Evolutionary conservation across 768 basidiomycete genomes (phyloP).

Genomic region (Pholiota microspora): DNA sequence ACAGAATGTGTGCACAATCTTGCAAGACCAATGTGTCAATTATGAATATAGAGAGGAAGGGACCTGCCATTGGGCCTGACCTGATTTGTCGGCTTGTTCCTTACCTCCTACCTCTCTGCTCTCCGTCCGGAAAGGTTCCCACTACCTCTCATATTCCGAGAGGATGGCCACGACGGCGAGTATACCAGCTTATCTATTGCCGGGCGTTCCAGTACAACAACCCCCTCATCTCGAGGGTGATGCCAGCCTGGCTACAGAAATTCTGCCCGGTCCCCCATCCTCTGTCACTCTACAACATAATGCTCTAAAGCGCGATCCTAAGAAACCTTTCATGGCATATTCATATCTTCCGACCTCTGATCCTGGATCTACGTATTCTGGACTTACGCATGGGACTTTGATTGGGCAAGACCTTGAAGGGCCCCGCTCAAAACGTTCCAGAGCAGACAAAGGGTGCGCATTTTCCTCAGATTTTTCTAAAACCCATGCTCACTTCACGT

Average conservation of each 20-base stretch:
- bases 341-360: slow-evolving; percentile 84
- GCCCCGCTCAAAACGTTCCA: slow-evolving; percentile 67
- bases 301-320: slow-evolving; percentile 75
- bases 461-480: slow-evolving; percentile 10
- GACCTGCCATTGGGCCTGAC: slow-evolving; percentile 25
- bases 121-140: slow-evolving; percentile 24
- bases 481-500: slow-evolving; percentile 19
- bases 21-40: not conserved
- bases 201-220: slow-evolving; percentile 70
- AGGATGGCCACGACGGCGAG: slow-evolving; percentile 73
- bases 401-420: slow-evolving; percentile 65
- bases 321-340: slow-evolving; percentile 63
- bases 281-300: slow-evolving; percentile 68
- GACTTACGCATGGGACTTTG: slow-evolving; percentile 65
- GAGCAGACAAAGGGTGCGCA: slow-evolving; percentile 70
- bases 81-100: slow-evolving; percentile 37
- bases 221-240: slow-evolving; percentile 83
- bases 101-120: slow-evolving; percentile 26
- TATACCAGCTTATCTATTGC: slow-evolving; percentile 69
- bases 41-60: too few relatives aligned
- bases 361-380: slow-evolving; percentile 87
- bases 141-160: slow-evolving; percentile 22
- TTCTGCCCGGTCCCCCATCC: slow-evolving; percentile 85
- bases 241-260: slow-evolving; percentile 81
- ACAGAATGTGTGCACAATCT: not conserved